These are phyloP conservation scores for Pseudomassariella vexata DNA, from an alignment of 2,329 filamentous ascomycete genomes.

Conservation along the genomic window DNA sequence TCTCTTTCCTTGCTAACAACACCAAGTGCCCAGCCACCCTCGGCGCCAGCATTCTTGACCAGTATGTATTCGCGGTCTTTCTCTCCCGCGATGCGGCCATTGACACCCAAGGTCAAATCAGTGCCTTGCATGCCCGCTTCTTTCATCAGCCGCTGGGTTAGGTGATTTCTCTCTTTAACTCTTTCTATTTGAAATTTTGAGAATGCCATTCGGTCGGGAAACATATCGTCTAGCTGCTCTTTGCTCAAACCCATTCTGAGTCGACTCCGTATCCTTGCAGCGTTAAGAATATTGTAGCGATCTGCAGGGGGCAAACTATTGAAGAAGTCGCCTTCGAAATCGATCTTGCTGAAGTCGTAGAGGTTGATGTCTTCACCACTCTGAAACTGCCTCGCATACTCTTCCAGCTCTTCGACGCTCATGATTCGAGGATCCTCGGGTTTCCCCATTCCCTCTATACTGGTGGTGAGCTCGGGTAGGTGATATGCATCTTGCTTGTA, in stretches of 20 bases:
- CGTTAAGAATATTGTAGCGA: slow-evolving; percentile 95
- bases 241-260: slow-evolving; percentile 95
- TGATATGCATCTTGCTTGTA: slow-evolving; percentile 93
- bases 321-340: slow-evolving; percentile 95
- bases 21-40: slow-evolving; percentile 92
- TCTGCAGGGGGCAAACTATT: slow-evolving; percentile 82
- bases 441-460: slow-evolving; percentile 79
- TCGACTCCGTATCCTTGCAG: slow-evolving; percentile 79
- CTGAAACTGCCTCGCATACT: slow-evolving; percentile 89
- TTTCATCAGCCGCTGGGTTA: slow-evolving; percentile 92
- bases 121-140: slow-evolving; percentile 83
- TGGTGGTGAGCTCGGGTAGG: slow-evolving; percentile 75
- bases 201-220: slow-evolving; percentile 95
- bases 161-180: slow-evolving; percentile 84
- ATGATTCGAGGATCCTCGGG: slow-evolving; percentile 93
- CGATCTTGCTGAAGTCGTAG: slow-evolving; percentile 98
- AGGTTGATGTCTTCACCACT: slow-evolving; percentile 84
- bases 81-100: slow-evolving; percentile 71
- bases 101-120: slow-evolving; percentile 62
- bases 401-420: slow-evolving; percentile 88
- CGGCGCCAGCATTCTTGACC: slow-evolving; percentile 90
- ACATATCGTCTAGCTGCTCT: slow-evolving; percentile 94
- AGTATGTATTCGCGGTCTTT: slow-evolving; percentile 90
- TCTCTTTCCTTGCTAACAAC: slow-evolving; percentile 85
- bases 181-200: slow-evolving; percentile 94